Conservation (phyloP, 1,139 yeast genomes). For the Pichia cactophila region DNA sequence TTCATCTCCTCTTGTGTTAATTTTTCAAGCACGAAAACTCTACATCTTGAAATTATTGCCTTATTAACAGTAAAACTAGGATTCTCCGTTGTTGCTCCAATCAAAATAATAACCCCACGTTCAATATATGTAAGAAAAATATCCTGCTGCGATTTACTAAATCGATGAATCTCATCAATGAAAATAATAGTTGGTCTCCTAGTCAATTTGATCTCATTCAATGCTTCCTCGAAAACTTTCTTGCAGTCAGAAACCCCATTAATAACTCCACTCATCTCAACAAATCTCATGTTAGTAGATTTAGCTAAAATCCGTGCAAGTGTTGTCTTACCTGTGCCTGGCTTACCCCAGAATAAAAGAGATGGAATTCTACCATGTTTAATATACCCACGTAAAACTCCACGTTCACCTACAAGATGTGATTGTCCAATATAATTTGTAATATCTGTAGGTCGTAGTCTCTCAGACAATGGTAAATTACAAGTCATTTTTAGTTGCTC, state of each 20-base stretch:
- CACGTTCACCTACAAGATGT: constrained; percentile 68
- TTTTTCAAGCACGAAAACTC: constrained; percentile 74
- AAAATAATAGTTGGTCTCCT: constrained; percentile 71
- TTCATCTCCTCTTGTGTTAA: constrained; percentile 48
- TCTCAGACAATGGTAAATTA: constrained; percentile 74
- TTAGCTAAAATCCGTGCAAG: constrained; percentile 52
- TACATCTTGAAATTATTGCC: constrained; percentile 81
- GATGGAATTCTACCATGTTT: constrained; percentile 64
- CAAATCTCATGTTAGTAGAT: constrained; percentile 50
- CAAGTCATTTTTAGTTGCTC: constrained; percentile 33
- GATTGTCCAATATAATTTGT: constrained; percentile 84
- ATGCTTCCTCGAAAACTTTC: constrained; percentile 66
- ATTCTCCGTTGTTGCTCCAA: constrained; percentile 97
- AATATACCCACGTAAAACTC: constrained; percentile 64
- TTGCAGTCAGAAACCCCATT: constrained; percentile 66
- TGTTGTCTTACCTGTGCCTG: constrained; percentile 94
- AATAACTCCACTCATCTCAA: constrained; percentile 83
- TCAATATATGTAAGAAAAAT: constrained; percentile 68
- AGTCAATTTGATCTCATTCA: constrained; percentile 57
- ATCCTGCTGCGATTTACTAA: constrained; percentile 87
- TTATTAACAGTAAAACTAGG: constrained; percentile 88
- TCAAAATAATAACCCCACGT: constrained; percentile 54
- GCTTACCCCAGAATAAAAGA: constrained; percentile 90
- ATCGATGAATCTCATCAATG: constrained; percentile 89
- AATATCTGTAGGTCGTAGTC: constrained; percentile 65